These are phyloP conservation scores for Tilletia caries DNA, from an alignment of 1,284 basidiomycete genomes.

Conservation along the genomic window DNA sequence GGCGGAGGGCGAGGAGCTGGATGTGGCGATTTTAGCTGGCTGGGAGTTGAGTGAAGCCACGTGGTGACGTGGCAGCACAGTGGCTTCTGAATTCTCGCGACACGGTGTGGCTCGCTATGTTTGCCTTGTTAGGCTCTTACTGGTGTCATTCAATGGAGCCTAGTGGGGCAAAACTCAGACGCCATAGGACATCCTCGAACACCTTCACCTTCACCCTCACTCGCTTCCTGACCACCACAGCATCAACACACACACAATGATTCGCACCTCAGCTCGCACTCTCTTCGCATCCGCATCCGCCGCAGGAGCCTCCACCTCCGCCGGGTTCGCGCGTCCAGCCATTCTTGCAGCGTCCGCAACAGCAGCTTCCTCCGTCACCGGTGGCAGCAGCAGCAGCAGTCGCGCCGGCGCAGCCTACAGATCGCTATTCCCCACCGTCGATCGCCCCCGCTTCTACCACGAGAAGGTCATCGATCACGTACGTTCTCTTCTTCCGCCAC, in stretches of 20 bases:
- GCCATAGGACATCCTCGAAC: no score
- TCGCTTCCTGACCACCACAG: no score
- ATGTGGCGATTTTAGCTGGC: no score
- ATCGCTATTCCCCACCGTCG: neutral
- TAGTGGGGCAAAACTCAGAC: no score
- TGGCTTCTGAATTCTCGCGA: no score
- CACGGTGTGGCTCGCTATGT: no score
- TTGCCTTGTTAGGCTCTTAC: no score
- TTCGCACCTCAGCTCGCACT: slow-evolving; percentile 4
- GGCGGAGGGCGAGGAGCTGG: no score
- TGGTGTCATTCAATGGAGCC: no score
- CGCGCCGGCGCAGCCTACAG: neutral
- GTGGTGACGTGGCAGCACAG: no score
- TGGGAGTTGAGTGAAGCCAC: no score
- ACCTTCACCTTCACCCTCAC: no score
- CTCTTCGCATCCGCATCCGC: neutral
- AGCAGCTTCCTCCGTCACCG: neutral
- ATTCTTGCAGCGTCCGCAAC: neutral
- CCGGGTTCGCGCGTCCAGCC: neutral
- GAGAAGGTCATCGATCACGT: slow-evolving; percentile 53
- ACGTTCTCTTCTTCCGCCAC: slow-evolving; percentile 4
- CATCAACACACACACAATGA: neutral
- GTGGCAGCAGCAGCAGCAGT: neutral
- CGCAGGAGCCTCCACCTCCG: neutral
- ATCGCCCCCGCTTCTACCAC: slow-evolving; percentile 33